Conservation (phyloP, 73 alveolate genomes). For the Tetrahymena elliotti region DNA sequence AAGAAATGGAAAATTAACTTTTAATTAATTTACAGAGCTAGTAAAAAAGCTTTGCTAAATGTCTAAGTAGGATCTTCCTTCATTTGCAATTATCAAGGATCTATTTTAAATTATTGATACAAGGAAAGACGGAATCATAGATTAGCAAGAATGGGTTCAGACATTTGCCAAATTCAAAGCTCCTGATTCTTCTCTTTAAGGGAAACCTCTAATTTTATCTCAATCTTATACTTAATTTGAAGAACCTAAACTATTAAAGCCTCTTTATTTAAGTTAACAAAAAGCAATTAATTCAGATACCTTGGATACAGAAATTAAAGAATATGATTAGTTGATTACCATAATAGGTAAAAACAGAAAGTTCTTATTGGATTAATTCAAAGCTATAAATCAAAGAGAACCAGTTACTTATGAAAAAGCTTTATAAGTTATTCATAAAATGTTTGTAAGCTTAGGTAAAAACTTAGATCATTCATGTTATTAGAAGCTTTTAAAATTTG, state of each 20-base stretch:
- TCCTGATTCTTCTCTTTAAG: background rate
- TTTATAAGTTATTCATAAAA: background rate
- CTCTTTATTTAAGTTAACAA: background rate
- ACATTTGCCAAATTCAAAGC: conserved; percentile 7
- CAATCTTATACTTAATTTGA: background rate
- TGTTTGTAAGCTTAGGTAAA: background rate
- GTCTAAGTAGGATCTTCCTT: conserved; percentile 1
- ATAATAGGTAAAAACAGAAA: conserved; percentile 21
- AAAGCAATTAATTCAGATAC: conserved; percentile 10
- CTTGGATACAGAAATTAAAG: background rate
- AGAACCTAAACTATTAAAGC: background rate
- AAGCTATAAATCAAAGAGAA: background rate
- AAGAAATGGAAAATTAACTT: conserved; percentile 29
- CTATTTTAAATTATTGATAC: conserved; percentile 40
- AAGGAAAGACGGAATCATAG: conserved; percentile 44
- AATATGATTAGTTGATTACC: background rate
- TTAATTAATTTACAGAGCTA: conserved; percentile 21
- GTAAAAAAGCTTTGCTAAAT: background rate
- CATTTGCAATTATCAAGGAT: conserved; percentile 39
- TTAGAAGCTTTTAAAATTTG: background rate
- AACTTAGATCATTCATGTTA: background rate
- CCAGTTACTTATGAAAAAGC: background rate
- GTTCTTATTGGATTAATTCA: background rate
- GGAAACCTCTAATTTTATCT: background rate
- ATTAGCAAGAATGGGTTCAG: conserved; percentile 33